Conservation (phyloP, 768 basidiomycete genomes). For the Mycena rosella region DNA sequence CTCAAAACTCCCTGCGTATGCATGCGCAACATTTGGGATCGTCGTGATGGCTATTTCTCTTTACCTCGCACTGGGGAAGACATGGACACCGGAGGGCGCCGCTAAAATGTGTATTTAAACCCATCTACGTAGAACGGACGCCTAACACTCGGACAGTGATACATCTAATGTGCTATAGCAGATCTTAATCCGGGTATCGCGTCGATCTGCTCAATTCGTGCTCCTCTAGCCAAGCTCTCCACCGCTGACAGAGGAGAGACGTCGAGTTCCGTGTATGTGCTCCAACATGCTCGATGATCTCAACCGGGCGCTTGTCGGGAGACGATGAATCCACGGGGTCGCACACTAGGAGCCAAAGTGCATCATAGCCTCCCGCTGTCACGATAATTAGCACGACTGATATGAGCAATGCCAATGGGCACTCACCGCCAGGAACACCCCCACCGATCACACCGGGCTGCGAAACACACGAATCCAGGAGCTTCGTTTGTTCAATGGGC, state of each 20-base stretch:
- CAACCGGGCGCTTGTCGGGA: constrained; percentile 63
- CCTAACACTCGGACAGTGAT: constrained; percentile 38
- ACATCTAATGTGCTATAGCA: constrained; percentile 44
- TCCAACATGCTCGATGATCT: constrained; percentile 81
- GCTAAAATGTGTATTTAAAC: constrained; percentile 78
- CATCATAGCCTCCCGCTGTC: constrained; percentile 97
- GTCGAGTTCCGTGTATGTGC: constrained; percentile 66
- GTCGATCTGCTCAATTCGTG: constrained; percentile 71
- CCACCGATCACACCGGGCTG: constrained; percentile 92
- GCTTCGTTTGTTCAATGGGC: constrained; percentile 85
- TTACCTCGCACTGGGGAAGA: constrained; percentile 80
- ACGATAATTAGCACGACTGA: constrained; percentile 3
- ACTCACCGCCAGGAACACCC: constrained; percentile 94
- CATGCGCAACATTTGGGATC: constrained; percentile 80
- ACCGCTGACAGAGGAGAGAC: constrained; percentile 80
- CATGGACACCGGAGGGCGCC: constrained; percentile 79
- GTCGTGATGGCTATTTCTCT: constrained; percentile 85
- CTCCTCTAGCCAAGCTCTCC: constrained; percentile 78
- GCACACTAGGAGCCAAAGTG: constrained; percentile 92
- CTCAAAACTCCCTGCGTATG: constrained; percentile 79
- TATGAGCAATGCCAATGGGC: constrained; percentile 6
- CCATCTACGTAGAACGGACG: constrained; percentile 32
- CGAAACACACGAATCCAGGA: constrained; percentile 82
- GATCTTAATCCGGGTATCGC: constrained; percentile 67
- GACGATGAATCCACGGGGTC: constrained; percentile 60